A percentile compares a stretch with the other conserved stretches of the same genome.
Conservation (phyloP, 495 filamentous ascomycete species). For the Thozetella sp. region DNA sequence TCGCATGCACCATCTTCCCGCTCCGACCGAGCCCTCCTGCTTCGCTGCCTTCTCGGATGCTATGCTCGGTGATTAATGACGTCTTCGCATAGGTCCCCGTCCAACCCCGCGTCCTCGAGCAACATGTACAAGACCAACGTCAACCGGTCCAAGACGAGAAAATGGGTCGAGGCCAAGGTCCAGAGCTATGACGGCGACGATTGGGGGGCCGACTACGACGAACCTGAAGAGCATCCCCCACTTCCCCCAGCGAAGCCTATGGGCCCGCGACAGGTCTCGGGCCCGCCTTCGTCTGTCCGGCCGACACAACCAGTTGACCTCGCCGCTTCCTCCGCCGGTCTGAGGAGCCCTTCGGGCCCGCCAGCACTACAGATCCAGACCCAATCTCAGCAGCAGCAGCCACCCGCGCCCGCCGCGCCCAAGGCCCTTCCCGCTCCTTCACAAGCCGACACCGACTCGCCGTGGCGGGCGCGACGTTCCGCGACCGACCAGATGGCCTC, state of each 20-base stretch:
- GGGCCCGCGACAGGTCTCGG: conserved; percentile 19
- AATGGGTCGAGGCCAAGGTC: conserved; percentile 91
- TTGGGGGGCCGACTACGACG: conserved; percentile 86
- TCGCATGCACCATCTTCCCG: conserved; percentile 5
- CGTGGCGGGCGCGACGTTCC: conserved; percentile 6
- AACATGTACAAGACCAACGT: conserved; percentile 70
- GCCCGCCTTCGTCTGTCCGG: conserved; percentile 8
- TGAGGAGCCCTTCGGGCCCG: conserved; percentile 4
- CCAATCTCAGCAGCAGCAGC: conserved; percentile 4
- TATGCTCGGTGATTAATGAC: background rate
- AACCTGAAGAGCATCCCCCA: conserved; percentile 47
- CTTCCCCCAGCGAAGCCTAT: conserved; percentile 30
- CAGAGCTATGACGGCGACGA: conserved; percentile 91
- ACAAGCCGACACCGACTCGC: background rate
- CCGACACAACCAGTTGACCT: conserved; percentile 7
- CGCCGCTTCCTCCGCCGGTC: background rate
- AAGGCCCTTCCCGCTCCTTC: too few relatives aligned
- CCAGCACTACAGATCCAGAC: conserved; percentile 20
- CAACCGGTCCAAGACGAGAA: conserved; percentile 86
- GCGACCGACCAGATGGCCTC: conserved; percentile 10
- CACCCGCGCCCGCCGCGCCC: conserved; percentile 1
- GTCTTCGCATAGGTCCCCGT: conserved; percentile 26
- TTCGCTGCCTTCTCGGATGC: background rate
- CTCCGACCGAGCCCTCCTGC: background rate
- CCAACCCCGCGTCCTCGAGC: conserved; percentile 18